Conservation (phyloP, 495 filamentous ascomycete species). For the Tuber umbilicatum region DNA sequence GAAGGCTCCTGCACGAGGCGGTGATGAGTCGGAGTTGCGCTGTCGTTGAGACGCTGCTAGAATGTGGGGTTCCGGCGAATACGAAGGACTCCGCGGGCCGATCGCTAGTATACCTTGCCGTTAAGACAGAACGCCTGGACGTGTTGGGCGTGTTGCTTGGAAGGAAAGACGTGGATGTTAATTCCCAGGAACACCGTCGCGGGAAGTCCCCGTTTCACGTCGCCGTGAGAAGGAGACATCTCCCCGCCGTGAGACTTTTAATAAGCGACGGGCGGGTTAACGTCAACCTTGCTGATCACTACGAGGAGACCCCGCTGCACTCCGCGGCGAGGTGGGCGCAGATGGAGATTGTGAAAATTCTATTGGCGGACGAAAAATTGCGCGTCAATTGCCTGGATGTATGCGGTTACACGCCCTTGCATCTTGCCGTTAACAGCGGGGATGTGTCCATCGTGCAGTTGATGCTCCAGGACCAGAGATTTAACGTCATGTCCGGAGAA, state of each 20-base stretch:
- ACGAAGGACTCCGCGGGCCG: neutral
- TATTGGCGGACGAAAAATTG: neutral
- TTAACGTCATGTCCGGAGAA: neutral
- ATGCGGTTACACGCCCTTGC: neutral
- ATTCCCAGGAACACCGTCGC: neutral
- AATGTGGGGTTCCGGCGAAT: neutral
- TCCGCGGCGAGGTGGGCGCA: constrained; percentile 9
- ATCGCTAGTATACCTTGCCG: neutral
- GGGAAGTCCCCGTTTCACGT: neutral
- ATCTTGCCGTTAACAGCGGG: neutral
- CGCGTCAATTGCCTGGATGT: neutral
- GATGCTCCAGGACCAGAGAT: neutral
- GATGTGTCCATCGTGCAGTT: neutral
- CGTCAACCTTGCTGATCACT: neutral
- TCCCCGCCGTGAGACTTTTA: neutral
- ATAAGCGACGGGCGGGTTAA: neutral
- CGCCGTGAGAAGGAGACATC: neutral
- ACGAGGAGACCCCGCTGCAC: constrained; percentile 11
- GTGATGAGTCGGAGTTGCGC: neutral
- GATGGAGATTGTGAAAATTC: constrained; percentile 6
- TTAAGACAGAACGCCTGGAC: neutral
- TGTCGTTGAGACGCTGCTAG: neutral
- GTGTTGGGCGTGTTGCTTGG: neutral
- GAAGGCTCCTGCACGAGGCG: neutral
- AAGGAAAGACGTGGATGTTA: neutral